Evolutionary conservation across 148 eudicot genomes (phyloP).

Genomic region (Silene uniflora): DNA sequence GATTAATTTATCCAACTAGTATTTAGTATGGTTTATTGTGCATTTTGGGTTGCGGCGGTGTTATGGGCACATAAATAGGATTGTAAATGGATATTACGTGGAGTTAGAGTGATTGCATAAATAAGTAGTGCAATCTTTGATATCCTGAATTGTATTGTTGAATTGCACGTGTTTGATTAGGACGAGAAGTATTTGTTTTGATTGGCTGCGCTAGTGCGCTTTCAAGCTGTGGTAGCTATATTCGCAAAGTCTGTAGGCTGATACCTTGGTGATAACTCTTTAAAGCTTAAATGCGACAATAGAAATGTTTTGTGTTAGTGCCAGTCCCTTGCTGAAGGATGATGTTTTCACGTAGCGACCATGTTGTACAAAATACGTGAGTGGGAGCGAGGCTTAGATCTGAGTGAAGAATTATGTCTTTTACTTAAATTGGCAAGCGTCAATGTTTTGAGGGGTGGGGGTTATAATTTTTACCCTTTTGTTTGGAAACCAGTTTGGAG

Average conservation of each 20-base stretch:
- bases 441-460: background rate
- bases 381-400: background rate
- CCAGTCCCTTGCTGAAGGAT: background rate
- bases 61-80: background rate
- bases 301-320: too few species aligned
- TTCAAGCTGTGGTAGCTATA: too few species aligned
- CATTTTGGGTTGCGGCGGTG: background rate
- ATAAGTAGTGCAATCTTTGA: background rate
- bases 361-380: too few species aligned
- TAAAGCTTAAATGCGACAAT: too few species aligned
- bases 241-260: too few species aligned
- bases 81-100: background rate
- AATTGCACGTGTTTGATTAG: background rate
- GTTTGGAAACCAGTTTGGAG: background rate
- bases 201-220: too few species aligned
- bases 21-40: background rate
- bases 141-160: background rate
- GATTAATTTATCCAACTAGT: background rate
- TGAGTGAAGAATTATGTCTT: background rate
- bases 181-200: too few species aligned
- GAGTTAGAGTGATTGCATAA: background rate
- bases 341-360: background rate
- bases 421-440: background rate
- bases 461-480: background rate
- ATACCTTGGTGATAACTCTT: too few species aligned